A percentile compares a stretch with the other conserved stretches of the same genome.
Conservation (phyloP, 768 basidiomycete genomes). For the Tephrocybe sp. region DNA sequence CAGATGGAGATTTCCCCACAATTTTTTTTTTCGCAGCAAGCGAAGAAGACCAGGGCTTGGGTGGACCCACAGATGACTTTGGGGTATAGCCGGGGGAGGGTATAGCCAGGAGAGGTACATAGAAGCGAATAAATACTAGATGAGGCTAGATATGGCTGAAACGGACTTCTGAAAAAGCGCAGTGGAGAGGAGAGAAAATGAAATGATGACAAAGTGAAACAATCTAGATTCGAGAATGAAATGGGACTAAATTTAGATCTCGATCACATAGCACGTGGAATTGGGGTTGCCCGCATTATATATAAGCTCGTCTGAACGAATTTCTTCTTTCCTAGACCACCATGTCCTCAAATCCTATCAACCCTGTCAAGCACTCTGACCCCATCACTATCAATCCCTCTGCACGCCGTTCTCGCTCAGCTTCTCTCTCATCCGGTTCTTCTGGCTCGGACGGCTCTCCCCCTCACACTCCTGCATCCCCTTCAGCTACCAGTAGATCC, state of each 20-base stretch:
- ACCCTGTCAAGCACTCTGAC: conserved; percentile 44
- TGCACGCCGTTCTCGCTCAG: conserved; percentile 50
- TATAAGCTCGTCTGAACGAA: conserved; percentile 20
- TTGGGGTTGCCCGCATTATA: conserved; percentile 14
- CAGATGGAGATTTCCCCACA: not conserved
- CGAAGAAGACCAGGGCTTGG: no score
- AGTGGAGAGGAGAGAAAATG: not conserved
- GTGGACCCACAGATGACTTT: no score
- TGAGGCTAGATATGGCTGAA: no score
- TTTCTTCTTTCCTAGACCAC: conserved; percentile 11
- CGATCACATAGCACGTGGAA: conserved; percentile 14
- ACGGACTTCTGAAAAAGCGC: no score
- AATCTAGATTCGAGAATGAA: not conserved
- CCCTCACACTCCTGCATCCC: conserved; percentile 48
- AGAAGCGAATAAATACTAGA: no score
- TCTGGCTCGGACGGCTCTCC: conserved; percentile 54
- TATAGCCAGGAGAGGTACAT: no score
- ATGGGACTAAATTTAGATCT: conserved; percentile 7
- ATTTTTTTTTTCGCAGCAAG: not conserved
- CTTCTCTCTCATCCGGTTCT: conserved; percentile 60
- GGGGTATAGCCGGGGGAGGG: no score
- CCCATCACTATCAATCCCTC: conserved; percentile 60
- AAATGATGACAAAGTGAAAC: not conserved
- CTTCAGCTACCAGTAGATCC: conserved; percentile 40
- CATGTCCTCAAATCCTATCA: conserved; percentile 21